A percentile compares a stretch with the other conserved stretches of the same genome.
Conservation (phyloP, 805 yeast genomes). For the Kodamaea neixiangensis region DNA sequence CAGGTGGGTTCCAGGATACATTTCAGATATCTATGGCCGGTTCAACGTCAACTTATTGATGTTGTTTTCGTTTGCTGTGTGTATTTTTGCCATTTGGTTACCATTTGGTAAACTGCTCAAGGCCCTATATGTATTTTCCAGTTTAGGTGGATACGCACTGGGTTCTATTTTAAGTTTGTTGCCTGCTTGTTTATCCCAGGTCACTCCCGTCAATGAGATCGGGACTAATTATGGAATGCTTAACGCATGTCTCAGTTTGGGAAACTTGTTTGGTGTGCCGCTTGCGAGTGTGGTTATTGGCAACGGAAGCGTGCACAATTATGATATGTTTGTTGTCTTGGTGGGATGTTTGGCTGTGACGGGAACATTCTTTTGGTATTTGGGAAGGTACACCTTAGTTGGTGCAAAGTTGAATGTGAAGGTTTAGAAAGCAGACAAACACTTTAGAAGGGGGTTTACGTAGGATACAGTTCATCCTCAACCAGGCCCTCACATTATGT, state of each 20-base stretch:
- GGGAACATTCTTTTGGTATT: conserved; percentile 30
- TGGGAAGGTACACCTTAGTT: conserved; percentile 18
- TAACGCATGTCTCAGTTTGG: conserved; percentile 31
- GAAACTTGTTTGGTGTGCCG: conserved; percentile 37
- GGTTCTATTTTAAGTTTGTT: conserved; percentile 38
- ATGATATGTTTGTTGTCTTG: conserved; percentile 32
- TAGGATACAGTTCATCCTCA: too few species aligned
- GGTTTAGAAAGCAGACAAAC: too few species aligned
- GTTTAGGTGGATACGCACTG: conserved; percentile 36
- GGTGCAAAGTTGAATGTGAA: conserved; percentile 18
- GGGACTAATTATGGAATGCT: conserved; percentile 40
- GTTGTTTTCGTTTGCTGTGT: conserved; percentile 26
- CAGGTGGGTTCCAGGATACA: conserved; percentile 33
- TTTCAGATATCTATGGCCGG: conserved; percentile 30
- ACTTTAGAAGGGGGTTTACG: too few species aligned
- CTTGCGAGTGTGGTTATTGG: conserved; percentile 33
- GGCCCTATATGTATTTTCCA: conserved; percentile 35
- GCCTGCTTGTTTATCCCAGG: conserved; percentile 29
- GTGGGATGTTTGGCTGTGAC: conserved; percentile 30
- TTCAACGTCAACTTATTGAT: conserved; percentile 35
- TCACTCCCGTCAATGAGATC: conserved; percentile 33
- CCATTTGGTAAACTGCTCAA: conserved; percentile 30
- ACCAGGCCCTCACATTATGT: too few species aligned
- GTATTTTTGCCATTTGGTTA: conserved; percentile 33
- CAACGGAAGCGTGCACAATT: conserved; percentile 24